Percentiles rank a stretch among this genome's conserved stretches.
These are phyloP conservation scores for Durotheca rogersii DNA, from an alignment of 495 filamentous ascomycete genomes.

Conservation along the genomic window DNA sequence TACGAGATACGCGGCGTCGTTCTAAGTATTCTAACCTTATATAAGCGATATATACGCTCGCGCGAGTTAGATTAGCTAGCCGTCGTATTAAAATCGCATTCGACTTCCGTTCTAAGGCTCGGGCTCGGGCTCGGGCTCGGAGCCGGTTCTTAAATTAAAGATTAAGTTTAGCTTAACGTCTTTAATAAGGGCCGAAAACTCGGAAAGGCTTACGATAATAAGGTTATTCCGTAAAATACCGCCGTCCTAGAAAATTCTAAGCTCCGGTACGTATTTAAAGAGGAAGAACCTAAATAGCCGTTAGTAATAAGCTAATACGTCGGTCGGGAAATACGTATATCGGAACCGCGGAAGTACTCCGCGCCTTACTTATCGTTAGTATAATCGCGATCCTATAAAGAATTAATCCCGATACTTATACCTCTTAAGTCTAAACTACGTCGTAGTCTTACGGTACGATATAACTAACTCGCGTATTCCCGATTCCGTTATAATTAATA, in stretches of 20 bases:
- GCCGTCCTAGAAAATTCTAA: conserved; percentile 4
- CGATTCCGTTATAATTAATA: conserved; percentile 1
- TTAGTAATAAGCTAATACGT: background rate
- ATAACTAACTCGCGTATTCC: conserved; percentile 2
- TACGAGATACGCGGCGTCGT: background rate
- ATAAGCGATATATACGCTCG: too few species aligned
- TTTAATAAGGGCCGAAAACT: too few species aligned
- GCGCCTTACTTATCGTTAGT: too few species aligned
- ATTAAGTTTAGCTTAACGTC: too few species aligned
- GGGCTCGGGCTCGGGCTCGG: too few species aligned
- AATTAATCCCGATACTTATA: background rate
- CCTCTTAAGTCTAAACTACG: background rate
- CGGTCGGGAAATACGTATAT: background rate
- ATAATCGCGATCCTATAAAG: background rate
- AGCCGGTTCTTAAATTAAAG: too few species aligned
- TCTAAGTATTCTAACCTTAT: conserved; percentile 3
- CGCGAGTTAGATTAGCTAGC: too few species aligned
- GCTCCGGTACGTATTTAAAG: conserved; percentile 3
- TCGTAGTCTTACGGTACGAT: background rate
- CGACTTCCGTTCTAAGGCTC: too few species aligned
- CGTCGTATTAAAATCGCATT: too few species aligned
- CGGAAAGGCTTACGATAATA: too few species aligned
- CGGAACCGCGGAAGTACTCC: too few species aligned
- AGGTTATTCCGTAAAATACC: conserved; percentile 2
- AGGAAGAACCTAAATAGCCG: background rate